phyloP scores from a whole-genome alignment of 148 eudicot species.

The Polygonum maritimum region DNA sequence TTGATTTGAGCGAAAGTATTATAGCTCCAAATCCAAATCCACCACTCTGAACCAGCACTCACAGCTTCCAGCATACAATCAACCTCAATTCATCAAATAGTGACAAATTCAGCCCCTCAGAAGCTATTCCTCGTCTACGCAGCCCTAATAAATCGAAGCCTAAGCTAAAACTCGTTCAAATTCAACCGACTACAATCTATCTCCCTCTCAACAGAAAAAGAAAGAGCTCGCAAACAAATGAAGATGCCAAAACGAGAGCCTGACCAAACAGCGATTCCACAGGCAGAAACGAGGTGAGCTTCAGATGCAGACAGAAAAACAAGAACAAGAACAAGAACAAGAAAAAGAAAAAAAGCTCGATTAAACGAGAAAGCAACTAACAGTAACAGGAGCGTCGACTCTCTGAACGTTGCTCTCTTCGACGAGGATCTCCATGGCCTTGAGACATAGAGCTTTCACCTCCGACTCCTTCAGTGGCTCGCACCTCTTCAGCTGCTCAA shows the following conservation, averaged over 20 bases:
- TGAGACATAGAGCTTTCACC: slow-evolving; percentile 75
- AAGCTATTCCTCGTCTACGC: neutral
- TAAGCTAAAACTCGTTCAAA: neutral
- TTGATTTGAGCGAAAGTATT: neutral
- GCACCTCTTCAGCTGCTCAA: slow-evolving; percentile 82
- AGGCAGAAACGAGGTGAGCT: neutral
- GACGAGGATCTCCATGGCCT: slow-evolving; percentile 85
- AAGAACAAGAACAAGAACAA: neutral
- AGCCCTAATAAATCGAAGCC: neutral
- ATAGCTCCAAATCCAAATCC: neutral
- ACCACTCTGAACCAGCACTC: neutral
- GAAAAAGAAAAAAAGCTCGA: neutral
- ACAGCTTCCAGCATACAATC: neutral
- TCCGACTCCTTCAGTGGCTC: slow-evolving; percentile 74
- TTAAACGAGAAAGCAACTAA: slow-evolving; percentile 21
- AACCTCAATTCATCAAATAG: neutral
- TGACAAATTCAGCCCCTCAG: neutral
- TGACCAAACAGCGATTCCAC: neutral
- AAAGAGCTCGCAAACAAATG: neutral
- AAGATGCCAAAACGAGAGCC: neutral
- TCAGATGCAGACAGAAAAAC: neutral
- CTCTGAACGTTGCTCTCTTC: slow-evolving; percentile 92
- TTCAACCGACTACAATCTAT: neutral
- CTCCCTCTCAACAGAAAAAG: neutral
- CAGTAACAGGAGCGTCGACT: slow-evolving; percentile 94